Evolutionary conservation across 129 eudicot genomes (phyloP), one percentile per base, ranked within the genome.

Genomic region (Oenanthe sinensis): DNA sequence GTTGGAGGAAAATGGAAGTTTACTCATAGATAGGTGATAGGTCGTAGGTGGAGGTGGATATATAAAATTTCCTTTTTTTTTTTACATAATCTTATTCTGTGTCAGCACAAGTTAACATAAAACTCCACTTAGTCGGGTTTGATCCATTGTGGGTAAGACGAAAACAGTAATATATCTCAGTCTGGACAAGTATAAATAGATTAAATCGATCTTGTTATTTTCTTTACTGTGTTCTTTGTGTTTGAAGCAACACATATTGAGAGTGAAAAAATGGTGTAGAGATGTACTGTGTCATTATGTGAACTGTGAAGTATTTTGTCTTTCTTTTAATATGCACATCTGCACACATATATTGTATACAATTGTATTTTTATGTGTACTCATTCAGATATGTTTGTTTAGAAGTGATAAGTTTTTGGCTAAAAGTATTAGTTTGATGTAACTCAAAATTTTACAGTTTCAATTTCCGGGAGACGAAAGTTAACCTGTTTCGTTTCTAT

Each of bases 401-500:
- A 24, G 11, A 65, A 26, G 13, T 3, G 16, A 11, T 26, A 26
- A 3, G 0, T 26, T 3, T 67, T 67, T 67, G 14, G 13, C 6
- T 43, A 9, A 4, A 14, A 12, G 28, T 28, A 54, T 52, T 22
- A 36, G 45, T 55, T 39, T 17, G 24, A 76, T n/a, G 36, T 22
- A 58, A 42, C 2, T 10, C 19, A 22, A 43, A 63, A 74, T 11
- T 40, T 85, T 60, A 42, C 97, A 91, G 91, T 48, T 91, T 89
- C 78, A 82, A 91, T 60, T 86, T 89, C 40, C 86, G 89, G 39
- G 84, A 84, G 77, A n/a, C 91, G 44, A 85, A 68, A 54, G 54
- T 87, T 79, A 91, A 91, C 82, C 86, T 91, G 87, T 79, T 85
- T 40, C 78, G 79, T 69, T 69, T 91, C 36, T 87, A 91, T 86